These are phyloP conservation scores for Balamuthia mandrillaris DNA, from an alignment of 208 protist genomes.

Conservation along the genomic window DNA sequence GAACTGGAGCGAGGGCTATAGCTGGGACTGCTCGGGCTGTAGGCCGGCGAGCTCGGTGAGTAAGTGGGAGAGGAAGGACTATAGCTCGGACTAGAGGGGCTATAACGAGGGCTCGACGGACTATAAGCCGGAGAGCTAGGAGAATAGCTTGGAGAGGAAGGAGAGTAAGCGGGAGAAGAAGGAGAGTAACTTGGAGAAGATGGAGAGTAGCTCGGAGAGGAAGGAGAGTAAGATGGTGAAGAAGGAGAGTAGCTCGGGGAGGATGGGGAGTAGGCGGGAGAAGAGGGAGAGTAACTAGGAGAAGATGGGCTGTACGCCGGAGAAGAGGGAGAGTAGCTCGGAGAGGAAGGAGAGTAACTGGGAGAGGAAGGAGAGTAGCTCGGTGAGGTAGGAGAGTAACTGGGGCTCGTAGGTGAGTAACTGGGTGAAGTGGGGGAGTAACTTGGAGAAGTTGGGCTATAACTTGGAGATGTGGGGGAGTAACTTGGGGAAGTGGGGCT, in stretches of 20 bases:
- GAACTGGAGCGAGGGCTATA: background rate
- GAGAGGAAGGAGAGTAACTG: constrained; percentile 70
- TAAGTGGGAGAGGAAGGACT: constrained; percentile 73
- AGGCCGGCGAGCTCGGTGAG: constrained; percentile 71
- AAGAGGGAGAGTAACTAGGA: constrained; percentile 65
- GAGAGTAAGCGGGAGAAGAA: constrained; percentile 60
- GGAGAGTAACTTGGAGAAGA: constrained; percentile 58
- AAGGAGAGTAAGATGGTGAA: constrained; percentile 74
- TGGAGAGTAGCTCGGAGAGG: constrained; percentile 65
- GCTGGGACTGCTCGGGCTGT: constrained; percentile 54
- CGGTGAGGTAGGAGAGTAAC: constrained; percentile 72
- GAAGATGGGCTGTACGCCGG: constrained; percentile 70
- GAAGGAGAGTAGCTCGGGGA: constrained; percentile 73
- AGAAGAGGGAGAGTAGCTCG: constrained; percentile 69
- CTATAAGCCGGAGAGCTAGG: background rate
- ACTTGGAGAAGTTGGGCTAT: constrained; percentile 67
- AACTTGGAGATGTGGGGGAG: constrained; percentile 57
- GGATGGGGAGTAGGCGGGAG: constrained; percentile 57
- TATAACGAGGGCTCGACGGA: constrained; percentile 51
- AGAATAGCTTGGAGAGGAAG: constrained; percentile 51
- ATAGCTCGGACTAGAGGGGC: constrained; percentile 69
- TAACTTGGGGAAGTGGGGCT: constrained; percentile 58
- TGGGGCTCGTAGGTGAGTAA: constrained; percentile 72
- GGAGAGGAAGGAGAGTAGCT: constrained; percentile 70
- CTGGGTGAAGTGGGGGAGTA: constrained; percentile 67